Evolutionary conservation across 805 yeast genomes (phyloP).

Genomic region (Candida gorgasii): DNA sequence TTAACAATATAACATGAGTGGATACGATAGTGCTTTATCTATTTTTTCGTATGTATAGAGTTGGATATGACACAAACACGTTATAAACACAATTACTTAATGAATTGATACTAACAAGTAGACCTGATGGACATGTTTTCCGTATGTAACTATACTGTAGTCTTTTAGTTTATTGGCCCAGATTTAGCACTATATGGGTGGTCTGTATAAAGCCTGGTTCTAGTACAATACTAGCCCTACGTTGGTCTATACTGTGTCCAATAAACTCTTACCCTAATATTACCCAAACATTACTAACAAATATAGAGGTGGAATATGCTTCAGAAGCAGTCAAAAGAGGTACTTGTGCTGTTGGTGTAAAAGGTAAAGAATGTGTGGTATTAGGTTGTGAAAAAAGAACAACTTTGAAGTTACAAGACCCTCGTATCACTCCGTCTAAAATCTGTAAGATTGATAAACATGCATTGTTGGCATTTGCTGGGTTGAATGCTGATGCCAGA

Average conservation of each 20-base stretch:
- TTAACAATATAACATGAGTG: constrained; percentile 64
- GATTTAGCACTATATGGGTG: no score
- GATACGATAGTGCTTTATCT: constrained; percentile 98
- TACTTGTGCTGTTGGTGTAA: constrained; percentile 96
- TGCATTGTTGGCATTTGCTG: constrained; percentile 91
- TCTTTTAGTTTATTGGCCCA: no score
- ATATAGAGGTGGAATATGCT: constrained; percentile 89
- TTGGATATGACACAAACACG: neutral
- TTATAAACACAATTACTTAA: neutral
- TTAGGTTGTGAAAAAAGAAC: constrained; percentile 97
- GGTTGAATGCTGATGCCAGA: constrained; percentile 97
- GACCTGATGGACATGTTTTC: constrained; percentile 98
- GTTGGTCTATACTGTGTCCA: neutral
- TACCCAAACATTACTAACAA: constrained; percentile 29
- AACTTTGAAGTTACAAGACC: constrained; percentile 92
- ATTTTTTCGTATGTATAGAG: constrained; percentile 77
- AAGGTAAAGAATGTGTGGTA: constrained; percentile 85
- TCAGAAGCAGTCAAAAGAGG: constrained; percentile 97
- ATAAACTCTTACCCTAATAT: neutral
- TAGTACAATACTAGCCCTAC: no score
- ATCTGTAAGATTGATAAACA: constrained; percentile 90
- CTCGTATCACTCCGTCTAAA: constrained; percentile 93
- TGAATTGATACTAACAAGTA: constrained; percentile 37
- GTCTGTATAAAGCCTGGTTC: no score
- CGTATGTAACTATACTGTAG: constrained; percentile 56